These are phyloP conservation scores for Apium graveolens DNA, from an alignment of 129 eudicot genomes.

Conservation along the genomic window DNA sequence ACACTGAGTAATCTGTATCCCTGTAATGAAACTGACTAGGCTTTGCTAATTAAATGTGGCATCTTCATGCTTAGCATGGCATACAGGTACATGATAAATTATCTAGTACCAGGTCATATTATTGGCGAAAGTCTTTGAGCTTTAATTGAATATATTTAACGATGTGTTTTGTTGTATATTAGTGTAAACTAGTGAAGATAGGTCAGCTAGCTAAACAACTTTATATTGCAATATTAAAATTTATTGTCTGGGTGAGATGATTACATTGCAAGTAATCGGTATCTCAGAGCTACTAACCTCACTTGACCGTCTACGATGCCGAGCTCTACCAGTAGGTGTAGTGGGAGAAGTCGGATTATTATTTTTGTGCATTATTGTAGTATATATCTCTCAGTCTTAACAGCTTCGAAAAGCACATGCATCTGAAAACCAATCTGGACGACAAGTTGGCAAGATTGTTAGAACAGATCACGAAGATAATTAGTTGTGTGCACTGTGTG, in stretches of 20 bases:
- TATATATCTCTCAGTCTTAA: conserved; percentile 13
- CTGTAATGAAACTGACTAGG: background rate
- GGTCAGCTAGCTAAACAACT: background rate
- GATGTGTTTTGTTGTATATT: background rate
- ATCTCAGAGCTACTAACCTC: conserved; percentile 29
- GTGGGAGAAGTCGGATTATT: conserved; percentile 42
- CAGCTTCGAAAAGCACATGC: conserved; percentile 18
- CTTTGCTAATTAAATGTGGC: background rate
- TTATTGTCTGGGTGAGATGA: background rate
- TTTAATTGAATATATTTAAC: background rate
- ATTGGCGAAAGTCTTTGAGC: background rate
- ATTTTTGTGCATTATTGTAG: conserved; percentile 25
- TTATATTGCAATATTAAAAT: background rate
- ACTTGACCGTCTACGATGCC: conserved; percentile 42
- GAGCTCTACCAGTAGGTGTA: conserved; percentile 35
- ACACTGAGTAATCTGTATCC: background rate
- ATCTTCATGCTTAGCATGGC: background rate
- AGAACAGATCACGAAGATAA: background rate
- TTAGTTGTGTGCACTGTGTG: background rate
- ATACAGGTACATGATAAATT: background rate
- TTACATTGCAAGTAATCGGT: background rate
- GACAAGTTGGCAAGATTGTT: background rate
- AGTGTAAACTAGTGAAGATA: background rate
- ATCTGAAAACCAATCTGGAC: conserved; percentile 20
- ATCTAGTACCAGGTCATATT: background rate